A percentile compares a stretch with the other conserved stretches of the same genome.
phyloP scores from a whole-genome alignment of 352 stramenopile genomes.

The Elongisporangium senticosum region DNA sequence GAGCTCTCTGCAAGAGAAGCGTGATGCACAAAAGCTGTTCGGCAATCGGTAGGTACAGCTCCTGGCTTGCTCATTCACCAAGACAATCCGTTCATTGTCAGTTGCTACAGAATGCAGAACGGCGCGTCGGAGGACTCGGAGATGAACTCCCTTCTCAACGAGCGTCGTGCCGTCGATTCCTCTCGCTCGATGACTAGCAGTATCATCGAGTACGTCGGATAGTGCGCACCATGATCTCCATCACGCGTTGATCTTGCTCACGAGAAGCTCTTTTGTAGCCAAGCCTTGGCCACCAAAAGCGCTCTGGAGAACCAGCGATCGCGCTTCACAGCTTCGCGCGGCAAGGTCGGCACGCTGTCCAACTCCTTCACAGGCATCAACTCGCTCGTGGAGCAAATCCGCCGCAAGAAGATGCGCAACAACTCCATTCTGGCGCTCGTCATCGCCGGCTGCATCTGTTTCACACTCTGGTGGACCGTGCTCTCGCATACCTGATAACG shows the following conservation, averaged over 20 bases:
- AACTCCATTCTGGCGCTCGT: slow-evolving; percentile 95
- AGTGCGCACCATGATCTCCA: slow-evolving; percentile 11
- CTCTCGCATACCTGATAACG: slow-evolving; percentile 57
- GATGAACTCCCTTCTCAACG: slow-evolving; percentile 76
- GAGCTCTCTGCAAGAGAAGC: slow-evolving; percentile 77
- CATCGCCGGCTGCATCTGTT: slow-evolving; percentile 94
- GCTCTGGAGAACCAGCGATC: slow-evolving; percentile 88
- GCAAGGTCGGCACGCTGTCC: slow-evolving; percentile 81
- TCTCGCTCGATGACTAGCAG: slow-evolving; percentile 76
- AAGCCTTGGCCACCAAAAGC: slow-evolving; percentile 83
- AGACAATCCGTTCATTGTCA: neutral
- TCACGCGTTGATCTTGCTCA: slow-evolving; percentile 23
- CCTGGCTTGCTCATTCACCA: neutral
- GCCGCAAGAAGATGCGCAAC: slow-evolving; percentile 95
- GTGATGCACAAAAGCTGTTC: slow-evolving; percentile 77
- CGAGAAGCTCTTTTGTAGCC: slow-evolving; percentile 23
- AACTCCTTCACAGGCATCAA: slow-evolving; percentile 94
- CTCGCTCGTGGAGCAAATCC: slow-evolving; percentile 94
- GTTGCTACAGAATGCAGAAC: slow-evolving; percentile 26
- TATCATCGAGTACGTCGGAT: slow-evolving; percentile 63
- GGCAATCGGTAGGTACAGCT: slow-evolving; percentile 46
- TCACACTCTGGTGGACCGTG: slow-evolving; percentile 94
- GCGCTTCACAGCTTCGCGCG: slow-evolving; percentile 78
- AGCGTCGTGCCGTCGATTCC: slow-evolving; percentile 72
- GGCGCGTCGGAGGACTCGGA: slow-evolving; percentile 54